Evolutionary conservation across 1,284 basidiomycete genomes (phyloP), one percentile per base, ranked within the genome.

Genomic region (Fomitopsis betulina): DNA sequence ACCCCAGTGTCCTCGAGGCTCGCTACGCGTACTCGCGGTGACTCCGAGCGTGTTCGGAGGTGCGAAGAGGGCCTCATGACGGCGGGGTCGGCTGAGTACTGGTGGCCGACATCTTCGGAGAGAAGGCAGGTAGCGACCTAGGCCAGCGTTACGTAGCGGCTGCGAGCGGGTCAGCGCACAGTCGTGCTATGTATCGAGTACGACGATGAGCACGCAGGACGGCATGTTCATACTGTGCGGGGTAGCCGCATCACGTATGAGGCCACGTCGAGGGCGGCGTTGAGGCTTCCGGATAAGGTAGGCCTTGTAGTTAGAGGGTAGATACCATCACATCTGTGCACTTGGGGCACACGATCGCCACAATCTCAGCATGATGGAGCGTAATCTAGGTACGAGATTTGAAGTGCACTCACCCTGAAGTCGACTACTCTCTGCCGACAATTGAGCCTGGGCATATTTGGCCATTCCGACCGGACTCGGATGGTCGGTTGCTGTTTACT

Each of bases 291-390:
- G 58, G 51, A 27, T 62, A 60, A 62, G 60, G 59, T 49, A 61
- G 58, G 33, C 49, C 32, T 51, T 51, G 49, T 51, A n/a, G 49
- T 51, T 37, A 27, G n/a, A 35, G 57, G 62, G 61, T 65, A 56
- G 63, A 62, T 42, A 66, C 62, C 54, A 59, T 57, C 65, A n/a
- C n/a, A 37, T 37, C 35, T 9, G 12, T 37, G 13, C 63, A 37
- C 35, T 37, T 9, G 35, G 35, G 49, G 32, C 65, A 65, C 62
- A 63, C 43, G 59, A 60, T 58, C 59, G 37, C 40, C 53, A 37
- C 57, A 50, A 43, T 55, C 59, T 58, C 56, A 60, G 52, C 27
- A 13, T 49, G 38, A 52, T 47, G 53, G 43, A 39, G 54, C 8
- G 25, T 25, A 30, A 50, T 49, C 45, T 49, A 58, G 57, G 52